phyloP scores from a whole-genome alignment of 2,329 filamentous ascomycete genomes.

The Ilyonectria mors-panacis region DNA sequence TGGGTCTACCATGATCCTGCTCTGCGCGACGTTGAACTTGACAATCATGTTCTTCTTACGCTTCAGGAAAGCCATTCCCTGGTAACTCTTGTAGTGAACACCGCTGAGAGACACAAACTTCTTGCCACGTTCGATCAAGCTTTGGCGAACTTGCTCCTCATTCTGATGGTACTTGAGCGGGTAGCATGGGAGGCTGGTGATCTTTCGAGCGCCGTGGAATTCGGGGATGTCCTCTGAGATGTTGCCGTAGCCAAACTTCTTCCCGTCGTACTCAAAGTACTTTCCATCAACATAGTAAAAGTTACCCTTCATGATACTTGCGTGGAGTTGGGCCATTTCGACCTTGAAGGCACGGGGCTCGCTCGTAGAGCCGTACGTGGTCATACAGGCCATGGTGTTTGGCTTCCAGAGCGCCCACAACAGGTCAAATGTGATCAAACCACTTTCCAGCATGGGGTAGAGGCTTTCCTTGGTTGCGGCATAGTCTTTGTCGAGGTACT shows the following conservation, averaged over 20 bases:
- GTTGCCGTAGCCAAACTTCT: constrained; percentile 83
- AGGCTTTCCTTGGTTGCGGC: constrained; percentile 82
- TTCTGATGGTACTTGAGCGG: constrained; percentile 87
- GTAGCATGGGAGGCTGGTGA: constrained; percentile 82
- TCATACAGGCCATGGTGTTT: constrained; percentile 82
- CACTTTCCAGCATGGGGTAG: constrained; percentile 84
- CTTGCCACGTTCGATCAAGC: constrained; percentile 85
- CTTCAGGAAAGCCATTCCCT: constrained; percentile 89
- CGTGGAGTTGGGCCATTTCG: constrained; percentile 80
- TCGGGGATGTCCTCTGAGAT: constrained; percentile 78
- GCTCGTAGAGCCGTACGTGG: constrained; percentile 82
- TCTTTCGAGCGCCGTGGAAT: constrained; percentile 87
- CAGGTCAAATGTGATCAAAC: constrained; percentile 89
- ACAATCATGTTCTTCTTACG: constrained; percentile 75
- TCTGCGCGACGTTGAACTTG: constrained; percentile 89
- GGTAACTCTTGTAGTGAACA: constrained; percentile 86
- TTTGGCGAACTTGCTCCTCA: constrained; percentile 72
- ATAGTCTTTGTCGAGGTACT: constrained; percentile 87
- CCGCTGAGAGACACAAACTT: constrained; percentile 87
- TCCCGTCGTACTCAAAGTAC: constrained; percentile 92
- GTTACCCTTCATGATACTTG: constrained; percentile 77
- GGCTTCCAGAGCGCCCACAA: constrained; percentile 93
- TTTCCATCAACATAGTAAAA: constrained; percentile 84
- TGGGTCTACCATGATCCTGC: constrained; percentile 90
- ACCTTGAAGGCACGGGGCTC: constrained; percentile 88